phyloP scores from a whole-genome alignment of 768 basidiomycete species.

The Terana coerulea region DNA sequence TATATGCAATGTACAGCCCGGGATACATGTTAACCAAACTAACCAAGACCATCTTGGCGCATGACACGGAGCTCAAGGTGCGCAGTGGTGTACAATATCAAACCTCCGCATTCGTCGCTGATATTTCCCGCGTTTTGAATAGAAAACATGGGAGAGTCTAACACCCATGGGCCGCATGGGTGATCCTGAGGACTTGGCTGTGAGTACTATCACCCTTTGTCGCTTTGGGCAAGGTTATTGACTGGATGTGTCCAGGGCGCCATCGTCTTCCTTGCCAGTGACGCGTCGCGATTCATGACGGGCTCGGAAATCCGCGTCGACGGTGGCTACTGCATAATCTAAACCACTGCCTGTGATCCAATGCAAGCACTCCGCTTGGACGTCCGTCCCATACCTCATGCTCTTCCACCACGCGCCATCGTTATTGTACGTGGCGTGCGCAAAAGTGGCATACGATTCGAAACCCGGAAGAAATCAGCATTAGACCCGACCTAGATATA shows the following conservation, averaged over 20 bases:
- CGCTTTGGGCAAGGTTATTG: not conserved
- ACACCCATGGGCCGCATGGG: slow-evolving; percentile 92
- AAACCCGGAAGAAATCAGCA: too few relatives aligned
- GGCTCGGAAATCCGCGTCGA: slow-evolving; percentile 84
- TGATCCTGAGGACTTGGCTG: slow-evolving; percentile 88
- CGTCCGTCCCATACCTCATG: too few relatives aligned
- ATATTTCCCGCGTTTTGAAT: slow-evolving; percentile 12
- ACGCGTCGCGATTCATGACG: slow-evolving; percentile 88
- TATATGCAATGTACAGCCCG: slow-evolving; percentile 45
- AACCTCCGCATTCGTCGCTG: slow-evolving; percentile 8
- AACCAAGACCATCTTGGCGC: slow-evolving; percentile 76
- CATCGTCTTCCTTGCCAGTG: slow-evolving; percentile 85
- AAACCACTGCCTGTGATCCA: slow-evolving; percentile 19
- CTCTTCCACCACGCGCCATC: too few relatives aligned
- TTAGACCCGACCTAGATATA: too few relatives aligned
- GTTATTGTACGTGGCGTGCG: too few relatives aligned
- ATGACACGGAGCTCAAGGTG: slow-evolving; percentile 74
- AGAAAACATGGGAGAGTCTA: slow-evolving; percentile 81
- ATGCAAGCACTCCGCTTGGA: too few relatives aligned
- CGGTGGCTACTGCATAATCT: slow-evolving; percentile 81
- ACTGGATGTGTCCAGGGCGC: slow-evolving; percentile 53
- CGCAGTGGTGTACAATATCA: slow-evolving; percentile 8
- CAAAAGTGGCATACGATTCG: too few relatives aligned
- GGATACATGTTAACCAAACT: slow-evolving; percentile 95
- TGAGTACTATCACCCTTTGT: slow-evolving; percentile 28